Base-by-base conservation (phyloP, 139 green algal genomes). In the Micractinium conductrix region DNA sequence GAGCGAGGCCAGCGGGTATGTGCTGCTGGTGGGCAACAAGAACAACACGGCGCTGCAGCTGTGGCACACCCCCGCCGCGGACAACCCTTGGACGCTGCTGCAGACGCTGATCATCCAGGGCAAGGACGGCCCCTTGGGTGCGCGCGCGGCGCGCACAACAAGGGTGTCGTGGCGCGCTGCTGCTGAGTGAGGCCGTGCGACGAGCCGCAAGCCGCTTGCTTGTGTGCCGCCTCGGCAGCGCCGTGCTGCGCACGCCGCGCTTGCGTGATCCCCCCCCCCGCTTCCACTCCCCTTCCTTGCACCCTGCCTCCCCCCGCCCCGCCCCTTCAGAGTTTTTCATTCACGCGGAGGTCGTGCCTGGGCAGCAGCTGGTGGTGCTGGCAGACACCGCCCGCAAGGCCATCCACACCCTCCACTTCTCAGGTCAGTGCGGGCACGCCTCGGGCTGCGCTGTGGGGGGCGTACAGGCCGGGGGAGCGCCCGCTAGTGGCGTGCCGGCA, bases 331-430 rank as follows among this genome's bases (percentile, higher is more conserved):
- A 24, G 26, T 73, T 80, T 37, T 96, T 94, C 88, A 92, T 93
- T 69, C 91, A 95, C 73, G 68, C 92, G 42, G 83, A 87, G 37
- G 53, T 89, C 21, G 76, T 91, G 65, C 84, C 86, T 19, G 44
- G 82, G 22, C 79, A 88, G 30, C 74, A 89, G 50, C 88, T 95
- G 24, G 65, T 96, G 38, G 78, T 98, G 10, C 87, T 98, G 17
- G 95, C 95, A 22, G 96, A 98, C 85, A 86, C 91, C 3, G 68
- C 84, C 10, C 80, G 84, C 55, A 95, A 91, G 65, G 79, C 84
- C 35, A 69, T 98, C 37, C 96, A 96, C 85, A 88, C 91, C 5
- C 80, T 98, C 67, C 92, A 95, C 70, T 87, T 92, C 43, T 38
- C 79, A 16, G 73, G 65, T 38, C 65, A 0, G 81, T 30, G 17